Conservation (phyloP, 2,329 filamentous ascomycete species). For the Cryphonectria japonica region DNA sequence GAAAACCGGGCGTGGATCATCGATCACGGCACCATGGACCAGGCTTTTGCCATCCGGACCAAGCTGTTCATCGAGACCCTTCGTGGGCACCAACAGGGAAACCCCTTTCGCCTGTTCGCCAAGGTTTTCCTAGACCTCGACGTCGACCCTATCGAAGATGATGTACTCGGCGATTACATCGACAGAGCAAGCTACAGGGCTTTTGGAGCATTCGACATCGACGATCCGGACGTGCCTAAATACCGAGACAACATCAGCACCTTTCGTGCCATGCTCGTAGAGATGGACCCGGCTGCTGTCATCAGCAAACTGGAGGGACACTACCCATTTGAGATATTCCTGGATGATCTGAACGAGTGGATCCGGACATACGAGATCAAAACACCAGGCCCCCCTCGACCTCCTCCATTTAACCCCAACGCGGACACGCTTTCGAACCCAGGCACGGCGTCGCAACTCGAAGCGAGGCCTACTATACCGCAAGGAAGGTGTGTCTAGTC, state of each 20-base stretch:
- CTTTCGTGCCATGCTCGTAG: conserved; percentile 22
- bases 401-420: background rate
- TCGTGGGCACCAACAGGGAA: conserved; percentile 14
- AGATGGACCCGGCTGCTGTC: conserved; percentile 20
- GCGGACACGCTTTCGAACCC: conserved; percentile 14
- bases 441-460: conserved; percentile 17
- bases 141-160: conserved; percentile 19
- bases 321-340: conserved; percentile 23
- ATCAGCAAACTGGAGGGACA: conserved; percentile 21
- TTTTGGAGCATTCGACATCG: conserved; percentile 30
- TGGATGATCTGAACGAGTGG: conserved; percentile 24
- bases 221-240: conserved; percentile 1
- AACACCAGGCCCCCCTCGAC: conserved; percentile 7
- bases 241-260: conserved; percentile 23
- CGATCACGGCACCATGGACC: conserved; percentile 25
- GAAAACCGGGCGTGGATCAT: conserved; percentile 25
- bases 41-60: conserved; percentile 45
- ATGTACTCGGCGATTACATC: conserved; percentile 23
- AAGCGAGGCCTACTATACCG: conserved; percentile 10
- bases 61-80: conserved; percentile 38
- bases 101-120: conserved; percentile 34
- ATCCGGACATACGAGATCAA: conserved; percentile 20
- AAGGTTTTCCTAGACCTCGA: conserved; percentile 35
- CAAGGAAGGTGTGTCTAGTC: conserved; percentile 17
- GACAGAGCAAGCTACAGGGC: conserved; percentile 29